Evolutionary conservation across 805 yeast genomes (phyloP), one percentile per base, ranked within the genome.

Genomic region (Starmera dryadoides): DNA sequence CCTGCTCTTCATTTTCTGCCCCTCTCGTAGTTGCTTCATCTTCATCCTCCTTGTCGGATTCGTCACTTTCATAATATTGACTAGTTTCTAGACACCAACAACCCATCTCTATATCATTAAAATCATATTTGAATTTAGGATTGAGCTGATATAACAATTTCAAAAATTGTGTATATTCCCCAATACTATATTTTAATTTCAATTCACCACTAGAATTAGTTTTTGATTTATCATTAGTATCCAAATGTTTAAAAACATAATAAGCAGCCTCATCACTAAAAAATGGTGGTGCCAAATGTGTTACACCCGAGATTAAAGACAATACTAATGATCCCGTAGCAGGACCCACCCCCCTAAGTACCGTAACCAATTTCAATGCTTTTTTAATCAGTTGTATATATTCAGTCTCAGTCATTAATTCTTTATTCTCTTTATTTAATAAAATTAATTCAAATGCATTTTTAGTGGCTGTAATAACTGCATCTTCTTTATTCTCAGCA

Each of bases 301-400:
- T 43, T n/a, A 50, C 41, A 9, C 33, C 34, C 10, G 34, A 35
- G 16, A 53, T 29, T 4, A 43, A 18, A 2, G 56, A 53, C 2
- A 55, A 37, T 3, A 55, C 22, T 18, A 55, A 28, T 1, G 59
- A 55, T 1, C 49, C 55, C 3, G 58, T 55, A 1, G 59, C 59
- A 2, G 59, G 59, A 0, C 59, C 58, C 4, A 55, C 55, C 2
- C 59, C 58, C 33, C 55, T 15, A 10, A 55, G 34, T 3, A 36
- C 36, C 7, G 39, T 38, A 4, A 53, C 20, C 0, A 28, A 25
- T 9, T 33, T 35, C 35, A 49, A 2, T 0, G 53, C 34, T 6
- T 25, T 10, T 16, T 42, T 32, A 6, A 52, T 38, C 2, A 42
- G 9, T 11, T 33, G 37, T 3, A 36, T 15, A 28, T 54, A 52